Conservation (phyloP, 78 protist genomes). For the slime mould (Dictyostelium discoideum) region DNA sequence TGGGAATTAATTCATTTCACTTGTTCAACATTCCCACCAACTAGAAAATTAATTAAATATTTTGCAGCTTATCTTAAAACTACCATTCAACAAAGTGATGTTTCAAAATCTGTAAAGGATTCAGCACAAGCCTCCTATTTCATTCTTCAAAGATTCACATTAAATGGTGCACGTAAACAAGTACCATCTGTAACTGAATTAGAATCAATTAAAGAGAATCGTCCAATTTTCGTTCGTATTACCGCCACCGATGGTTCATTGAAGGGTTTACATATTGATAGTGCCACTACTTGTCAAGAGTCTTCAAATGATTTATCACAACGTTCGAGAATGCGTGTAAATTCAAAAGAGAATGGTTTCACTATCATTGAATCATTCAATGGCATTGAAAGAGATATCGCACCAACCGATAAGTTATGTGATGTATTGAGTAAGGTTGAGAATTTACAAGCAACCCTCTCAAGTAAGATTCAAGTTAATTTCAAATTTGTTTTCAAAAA, state of each 20-base stretch:
- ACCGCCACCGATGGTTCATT: constrained; percentile 50
- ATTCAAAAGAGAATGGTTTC: constrained; percentile 44
- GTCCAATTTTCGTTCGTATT: constrained; percentile 69
- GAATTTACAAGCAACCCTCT: constrained; percentile 52
- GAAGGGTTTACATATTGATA: constrained; percentile 54
- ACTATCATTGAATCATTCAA: constrained; percentile 50
- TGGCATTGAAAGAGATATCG: constrained; percentile 69
- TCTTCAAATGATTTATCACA: constrained; percentile 31
- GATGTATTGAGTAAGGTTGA: constrained; percentile 59
- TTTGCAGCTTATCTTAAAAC: constrained; percentile 38
- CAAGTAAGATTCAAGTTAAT: constrained; percentile 23
- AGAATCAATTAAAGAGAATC: constrained; percentile 60
- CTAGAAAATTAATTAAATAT: constrained; percentile 41
- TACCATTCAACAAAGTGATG: constrained; percentile 17
- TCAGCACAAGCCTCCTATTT: constrained; percentile 36
- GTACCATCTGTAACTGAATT: constrained; percentile 64
- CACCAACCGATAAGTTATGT: constrained; percentile 44
- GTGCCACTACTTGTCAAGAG: constrained; percentile 71
- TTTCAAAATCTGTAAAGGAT: constrained; percentile 53
- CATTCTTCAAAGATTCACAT: constrained; percentile 30
- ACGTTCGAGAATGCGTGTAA: constrained; percentile 44
- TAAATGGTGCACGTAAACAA: constrained; percentile 47
- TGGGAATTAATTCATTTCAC: constrained; percentile 79
- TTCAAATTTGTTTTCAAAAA: constrained; percentile 69
- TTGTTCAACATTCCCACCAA: constrained; percentile 63